Conservation (phyloP, 2,329 filamentous ascomycete genomes). For the Aspergillus fischeri region DNA sequence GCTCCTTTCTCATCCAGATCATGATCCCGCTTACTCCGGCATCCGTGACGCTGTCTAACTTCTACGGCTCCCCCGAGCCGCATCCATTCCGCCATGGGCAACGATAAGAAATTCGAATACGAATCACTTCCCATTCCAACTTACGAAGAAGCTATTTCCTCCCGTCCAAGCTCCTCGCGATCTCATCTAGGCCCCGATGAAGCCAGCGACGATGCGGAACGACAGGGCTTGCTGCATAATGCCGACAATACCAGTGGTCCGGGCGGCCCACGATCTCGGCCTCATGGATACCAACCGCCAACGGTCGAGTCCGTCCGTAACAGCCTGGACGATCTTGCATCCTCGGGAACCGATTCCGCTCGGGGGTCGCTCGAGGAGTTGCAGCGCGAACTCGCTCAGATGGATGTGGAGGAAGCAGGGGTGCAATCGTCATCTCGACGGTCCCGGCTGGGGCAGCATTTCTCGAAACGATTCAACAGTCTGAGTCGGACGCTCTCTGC, state of each 20-base stretch:
- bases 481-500: slow-evolving; percentile 56
- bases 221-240: slow-evolving; percentile 67
- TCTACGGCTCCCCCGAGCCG: slow-evolving; percentile 30
- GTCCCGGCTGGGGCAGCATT: slow-evolving; percentile 44
- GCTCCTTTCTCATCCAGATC: slow-evolving; percentile 33
- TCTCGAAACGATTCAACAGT: slow-evolving; percentile 55
- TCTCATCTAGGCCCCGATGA: slow-evolving; percentile 52
- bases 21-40: slow-evolving; percentile 34
- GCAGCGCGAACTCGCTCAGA: slow-evolving; percentile 79
- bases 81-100: slow-evolving; percentile 34
- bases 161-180: slow-evolving; percentile 50
- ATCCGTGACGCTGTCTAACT: slow-evolving; percentile 26
- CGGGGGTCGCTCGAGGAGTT: slow-evolving; percentile 59
- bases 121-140: slow-evolving; percentile 69
- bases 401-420: slow-evolving; percentile 72
- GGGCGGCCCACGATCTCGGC: slow-evolving; percentile 40
- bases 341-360: slow-evolving; percentile 51
- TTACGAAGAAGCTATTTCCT: slow-evolving; percentile 75
- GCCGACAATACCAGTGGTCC: slow-evolving; percentile 39
- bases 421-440: slow-evolving; percentile 27
- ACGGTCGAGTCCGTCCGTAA: slow-evolving; percentile 76
- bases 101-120: slow-evolving; percentile 55
- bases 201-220: slow-evolving; percentile 67
- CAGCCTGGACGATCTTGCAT: slow-evolving; percentile 54
- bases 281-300: slow-evolving; percentile 67